Percentiles rank a stretch among this genome's conserved stretches.
These are phyloP conservation scores for Cladosporium sp. DNA, from an alignment of 2,329 filamentous ascomycete genomes.

Conservation along the genomic window DNA sequence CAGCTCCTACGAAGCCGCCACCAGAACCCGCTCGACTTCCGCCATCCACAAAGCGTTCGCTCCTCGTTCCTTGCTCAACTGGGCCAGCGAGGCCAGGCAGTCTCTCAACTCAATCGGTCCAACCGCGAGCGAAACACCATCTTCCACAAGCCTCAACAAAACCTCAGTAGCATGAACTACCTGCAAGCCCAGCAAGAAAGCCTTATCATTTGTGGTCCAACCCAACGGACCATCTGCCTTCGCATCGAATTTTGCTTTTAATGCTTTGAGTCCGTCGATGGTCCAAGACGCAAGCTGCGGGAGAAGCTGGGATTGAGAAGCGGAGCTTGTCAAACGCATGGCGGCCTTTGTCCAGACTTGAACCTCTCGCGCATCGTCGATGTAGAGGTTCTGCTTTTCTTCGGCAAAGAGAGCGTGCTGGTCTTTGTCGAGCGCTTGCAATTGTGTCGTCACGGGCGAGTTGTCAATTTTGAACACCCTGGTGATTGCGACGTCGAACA, in stretches of 20 bases:
- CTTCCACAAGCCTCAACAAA: conserved; percentile 27
- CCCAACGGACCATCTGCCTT: conserved; percentile 63
- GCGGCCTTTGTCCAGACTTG: conserved; percentile 61
- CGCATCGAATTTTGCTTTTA: conserved; percentile 34
- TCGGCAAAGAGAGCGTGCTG: conserved; percentile 65
- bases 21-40: conserved; percentile 32
- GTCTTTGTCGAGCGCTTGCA: conserved; percentile 9
- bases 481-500: conserved; percentile 16
- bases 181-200: conserved; percentile 56
- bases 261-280: conserved; percentile 42
- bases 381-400: conserved; percentile 92
- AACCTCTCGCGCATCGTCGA: conserved; percentile 74
- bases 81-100: conserved; percentile 26
- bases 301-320: conserved; percentile 23
- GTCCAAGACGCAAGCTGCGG: conserved; percentile 43
- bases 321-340: conserved; percentile 17
- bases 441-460: conserved; percentile 12
- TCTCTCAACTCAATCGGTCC: conserved; percentile 24
- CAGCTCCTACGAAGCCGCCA: too few species aligned
- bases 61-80: conserved; percentile 20
- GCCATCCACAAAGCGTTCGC: conserved; percentile 36
- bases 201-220: conserved; percentile 63
- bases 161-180: conserved; percentile 41
- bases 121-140: conserved; percentile 17
- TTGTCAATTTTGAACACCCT: conserved; percentile 19